Evolutionary conservation across 257 asterid species (phyloP).

Genomic region (Avicennia marina): DNA sequence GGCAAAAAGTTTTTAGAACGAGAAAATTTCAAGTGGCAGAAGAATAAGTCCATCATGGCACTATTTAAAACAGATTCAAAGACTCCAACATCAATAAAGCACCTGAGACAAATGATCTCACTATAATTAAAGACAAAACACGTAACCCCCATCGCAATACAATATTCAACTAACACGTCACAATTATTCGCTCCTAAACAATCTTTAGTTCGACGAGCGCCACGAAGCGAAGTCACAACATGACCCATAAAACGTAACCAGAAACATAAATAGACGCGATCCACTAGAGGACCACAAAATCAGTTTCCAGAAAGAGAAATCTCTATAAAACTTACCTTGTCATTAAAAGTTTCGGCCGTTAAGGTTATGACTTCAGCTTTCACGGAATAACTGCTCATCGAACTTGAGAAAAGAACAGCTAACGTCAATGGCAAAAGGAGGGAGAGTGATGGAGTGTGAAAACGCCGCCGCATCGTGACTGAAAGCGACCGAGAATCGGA

Average conservation of each 20-base stretch:
- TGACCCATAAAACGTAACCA: background rate
- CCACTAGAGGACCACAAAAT: background rate
- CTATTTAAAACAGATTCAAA: no score
- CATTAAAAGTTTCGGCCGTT: slow-evolving; percentile 66
- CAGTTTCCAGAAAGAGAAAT: background rate
- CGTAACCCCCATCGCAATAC: no score
- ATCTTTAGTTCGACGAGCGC: background rate
- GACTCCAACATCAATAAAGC: background rate
- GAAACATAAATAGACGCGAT: slow-evolving; percentile 12
- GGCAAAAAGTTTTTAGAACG: no score
- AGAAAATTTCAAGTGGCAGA: no score
- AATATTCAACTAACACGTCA: no score
- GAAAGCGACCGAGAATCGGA: background rate
- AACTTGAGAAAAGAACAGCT: slow-evolving; percentile 31
- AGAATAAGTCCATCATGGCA: no score
- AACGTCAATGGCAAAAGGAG: slow-evolving; percentile 15
- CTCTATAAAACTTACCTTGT: slow-evolving; percentile 49
- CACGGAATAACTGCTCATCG: slow-evolving; percentile 28
- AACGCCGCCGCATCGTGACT: background rate
- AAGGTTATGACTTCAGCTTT: slow-evolving; percentile 84
- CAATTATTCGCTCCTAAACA: background rate
- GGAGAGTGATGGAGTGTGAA: background rate
- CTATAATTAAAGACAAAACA: no score
- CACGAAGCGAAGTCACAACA: background rate
- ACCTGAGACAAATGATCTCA: no score